Evolutionary conservation across 176 grass and related monocot genomes (phyloP).

Genomic region (Hordeum vulgare): DNA sequence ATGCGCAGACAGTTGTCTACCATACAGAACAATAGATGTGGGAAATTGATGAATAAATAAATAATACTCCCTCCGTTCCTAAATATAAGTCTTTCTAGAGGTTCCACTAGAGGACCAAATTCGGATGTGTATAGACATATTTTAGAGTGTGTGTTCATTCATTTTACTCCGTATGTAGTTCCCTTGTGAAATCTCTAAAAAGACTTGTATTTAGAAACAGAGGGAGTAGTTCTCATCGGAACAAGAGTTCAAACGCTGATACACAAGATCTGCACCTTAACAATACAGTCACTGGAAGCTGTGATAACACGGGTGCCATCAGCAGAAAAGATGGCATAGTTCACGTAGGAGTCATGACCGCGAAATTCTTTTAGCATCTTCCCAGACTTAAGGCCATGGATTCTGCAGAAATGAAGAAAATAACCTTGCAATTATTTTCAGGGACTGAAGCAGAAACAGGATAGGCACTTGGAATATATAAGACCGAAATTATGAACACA

Average conservation of each 20-base stretch:
- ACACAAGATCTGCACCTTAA: conserved; percentile 61
- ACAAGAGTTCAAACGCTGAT: not conserved
- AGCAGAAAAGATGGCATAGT: conserved; percentile 88
- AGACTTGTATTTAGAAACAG: too few species aligned
- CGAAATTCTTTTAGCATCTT: conserved; percentile 99
- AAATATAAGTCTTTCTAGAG: too few species aligned
- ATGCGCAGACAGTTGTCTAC: conserved; percentile 12
- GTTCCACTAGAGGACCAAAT: too few species aligned
- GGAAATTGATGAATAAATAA: conserved; percentile 16
- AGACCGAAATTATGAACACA: not conserved
- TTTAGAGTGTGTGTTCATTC: too few species aligned
- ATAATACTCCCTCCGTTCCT: too few species aligned
- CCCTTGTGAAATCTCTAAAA: too few species aligned
- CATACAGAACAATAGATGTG: conserved; percentile 8
- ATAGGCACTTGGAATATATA: not conserved
- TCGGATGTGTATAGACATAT: too few species aligned
- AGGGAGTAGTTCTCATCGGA: not conserved
- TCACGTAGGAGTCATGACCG: conserved; percentile 87
- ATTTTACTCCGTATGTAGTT: too few species aligned
- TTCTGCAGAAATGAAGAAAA: conserved; percentile 36
- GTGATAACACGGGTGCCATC: conserved; percentile 91
- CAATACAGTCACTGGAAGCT: conserved; percentile 92
- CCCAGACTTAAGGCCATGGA: conserved; percentile 95
- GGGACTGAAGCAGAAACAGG: conserved; percentile 2
- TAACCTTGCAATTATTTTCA: conserved; percentile 3